These are phyloP conservation scores for Chlorella sp. DNA, from an alignment of 139 green algal genomes.

Conservation along the genomic window DNA sequence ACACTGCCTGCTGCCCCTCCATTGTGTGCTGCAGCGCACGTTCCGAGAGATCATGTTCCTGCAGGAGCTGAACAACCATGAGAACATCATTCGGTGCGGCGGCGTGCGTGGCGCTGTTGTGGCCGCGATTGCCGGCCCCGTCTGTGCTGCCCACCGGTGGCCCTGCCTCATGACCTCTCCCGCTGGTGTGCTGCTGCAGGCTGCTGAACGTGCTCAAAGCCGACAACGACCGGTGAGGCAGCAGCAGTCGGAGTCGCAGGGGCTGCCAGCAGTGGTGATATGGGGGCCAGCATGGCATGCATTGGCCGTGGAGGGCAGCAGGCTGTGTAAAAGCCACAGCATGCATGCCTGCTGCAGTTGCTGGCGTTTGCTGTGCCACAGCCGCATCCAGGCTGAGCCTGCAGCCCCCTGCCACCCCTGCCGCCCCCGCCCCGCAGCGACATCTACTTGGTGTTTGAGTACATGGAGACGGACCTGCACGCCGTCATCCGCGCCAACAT, in stretches of 20 bases:
- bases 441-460: slow-evolving; percentile 89
- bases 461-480: slow-evolving; percentile 98
- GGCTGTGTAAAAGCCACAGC: not conserved
- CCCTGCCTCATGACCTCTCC: not conserved
- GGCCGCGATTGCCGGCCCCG: not conserved
- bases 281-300: not conserved
- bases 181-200: slow-evolving; percentile 55
- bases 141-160: too few relatives aligned
- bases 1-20: too few relatives aligned
- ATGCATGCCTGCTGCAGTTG: too few relatives aligned
- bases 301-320: too few relatives aligned
- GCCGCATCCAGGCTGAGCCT: too few relatives aligned
- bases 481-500: slow-evolving; percentile 97
- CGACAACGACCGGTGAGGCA: slow-evolving; percentile 86
- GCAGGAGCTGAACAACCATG: slow-evolving; percentile 93
- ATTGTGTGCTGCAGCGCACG: slow-evolving; percentile 79
- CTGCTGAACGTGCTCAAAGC: slow-evolving; percentile 96
- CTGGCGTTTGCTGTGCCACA: too few relatives aligned
- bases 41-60: slow-evolving; percentile 99
- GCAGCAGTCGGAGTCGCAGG: not conserved
- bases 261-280: not conserved
- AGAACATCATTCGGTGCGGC: slow-evolving; percentile 92
- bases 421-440: slow-evolving; percentile 4
- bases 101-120: not conserved
- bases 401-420: too few relatives aligned